These are phyloP conservation scores for Ormosia semicastrata DNA, from an alignment of 306 rosid genomes.

Conservation along the genomic window DNA sequence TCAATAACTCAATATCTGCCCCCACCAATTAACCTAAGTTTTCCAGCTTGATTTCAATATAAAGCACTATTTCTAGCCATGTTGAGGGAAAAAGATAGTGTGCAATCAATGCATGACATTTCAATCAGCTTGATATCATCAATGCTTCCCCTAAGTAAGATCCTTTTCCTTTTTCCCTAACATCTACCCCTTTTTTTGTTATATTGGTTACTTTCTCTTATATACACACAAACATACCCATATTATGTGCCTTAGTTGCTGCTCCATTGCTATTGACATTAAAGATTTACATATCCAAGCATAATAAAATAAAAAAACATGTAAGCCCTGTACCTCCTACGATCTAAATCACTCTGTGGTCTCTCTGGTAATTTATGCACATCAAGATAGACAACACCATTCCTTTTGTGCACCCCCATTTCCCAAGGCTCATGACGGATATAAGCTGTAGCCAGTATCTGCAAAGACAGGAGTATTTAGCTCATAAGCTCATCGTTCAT, in stretches of 20 bases:
- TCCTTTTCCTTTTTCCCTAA: constrained; percentile 7
- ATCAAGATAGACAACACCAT: constrained; percentile 96
- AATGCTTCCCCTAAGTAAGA: constrained; percentile 1
- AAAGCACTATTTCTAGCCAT: neutral
- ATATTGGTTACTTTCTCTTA: neutral
- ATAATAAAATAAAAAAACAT: neutral
- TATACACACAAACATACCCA: neutral
- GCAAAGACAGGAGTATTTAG: constrained; percentile 18
- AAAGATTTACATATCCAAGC: neutral
- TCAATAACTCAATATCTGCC: neutral
- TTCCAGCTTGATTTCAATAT: neutral
- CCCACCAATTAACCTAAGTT: neutral
- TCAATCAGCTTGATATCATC: constrained; percentile 4
- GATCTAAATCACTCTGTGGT: constrained; percentile 80
- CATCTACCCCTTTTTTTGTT: neutral
- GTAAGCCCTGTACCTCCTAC: constrained; percentile 64
- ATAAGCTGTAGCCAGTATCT: constrained; percentile 94
- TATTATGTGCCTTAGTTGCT: neutral
- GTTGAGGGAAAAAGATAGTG: neutral
- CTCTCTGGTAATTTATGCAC: constrained; percentile 94
- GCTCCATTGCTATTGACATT: neutral
- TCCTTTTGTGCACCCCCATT: constrained; percentile 97
- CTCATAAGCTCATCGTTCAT: neutral
- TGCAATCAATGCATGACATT: neutral
- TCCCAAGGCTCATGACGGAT: constrained; percentile 94